Evolutionary conservation across 108 stramenopile species (phyloP).

Genomic region (Cylindrotheca fusiformis): DNA sequence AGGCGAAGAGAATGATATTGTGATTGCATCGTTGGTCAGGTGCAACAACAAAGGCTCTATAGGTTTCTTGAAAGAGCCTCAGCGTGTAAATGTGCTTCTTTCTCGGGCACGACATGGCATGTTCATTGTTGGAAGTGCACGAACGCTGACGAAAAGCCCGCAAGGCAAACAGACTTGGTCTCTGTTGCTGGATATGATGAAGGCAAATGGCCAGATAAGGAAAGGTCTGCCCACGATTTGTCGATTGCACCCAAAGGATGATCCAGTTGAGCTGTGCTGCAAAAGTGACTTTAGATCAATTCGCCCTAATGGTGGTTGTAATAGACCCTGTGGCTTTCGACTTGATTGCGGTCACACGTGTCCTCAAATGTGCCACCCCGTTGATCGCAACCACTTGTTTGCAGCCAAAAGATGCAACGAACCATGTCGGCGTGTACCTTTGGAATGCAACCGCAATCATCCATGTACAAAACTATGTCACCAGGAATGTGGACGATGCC

Average conservation of each 20-base stretch:
- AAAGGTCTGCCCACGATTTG: slow-evolving; percentile 39
- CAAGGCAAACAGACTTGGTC: slow-evolving; percentile 33
- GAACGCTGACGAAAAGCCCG: slow-evolving; percentile 17
- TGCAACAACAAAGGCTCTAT: slow-evolving; percentile 58
- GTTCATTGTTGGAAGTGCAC: slow-evolving; percentile 47
- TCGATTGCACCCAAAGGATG: slow-evolving; percentile 33
- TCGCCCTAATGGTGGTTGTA: slow-evolving; percentile 49
- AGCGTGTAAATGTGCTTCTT: slow-evolving; percentile 89
- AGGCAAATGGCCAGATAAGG: slow-evolving; percentile 17
- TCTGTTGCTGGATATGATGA: slow-evolving; percentile 28
- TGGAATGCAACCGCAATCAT: slow-evolving; percentile 28
- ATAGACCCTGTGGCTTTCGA: slow-evolving; percentile 28
- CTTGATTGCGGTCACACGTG: slow-evolving; percentile 47
- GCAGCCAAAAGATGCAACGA: slow-evolving; percentile 27
- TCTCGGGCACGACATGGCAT: slow-evolving; percentile 71
- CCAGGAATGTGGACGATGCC: slow-evolving; percentile 37
- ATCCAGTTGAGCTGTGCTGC: slow-evolving; percentile 10
- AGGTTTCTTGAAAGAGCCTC: slow-evolving; percentile 82
- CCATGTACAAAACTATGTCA: slow-evolving; percentile 35
- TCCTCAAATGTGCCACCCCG: slow-evolving; percentile 41
- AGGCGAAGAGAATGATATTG: slow-evolving; percentile 88
- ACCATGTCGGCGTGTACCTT: slow-evolving; percentile 38
- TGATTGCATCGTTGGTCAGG: slow-evolving; percentile 77
- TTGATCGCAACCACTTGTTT: slow-evolving; percentile 24
- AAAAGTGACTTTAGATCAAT: slow-evolving; percentile 17